Evolutionary conservation across 192 early-diverging fungal species (phyloP), one percentile per base, ranked within the genome.

Genomic region (Dissophora globulifera): DNA sequence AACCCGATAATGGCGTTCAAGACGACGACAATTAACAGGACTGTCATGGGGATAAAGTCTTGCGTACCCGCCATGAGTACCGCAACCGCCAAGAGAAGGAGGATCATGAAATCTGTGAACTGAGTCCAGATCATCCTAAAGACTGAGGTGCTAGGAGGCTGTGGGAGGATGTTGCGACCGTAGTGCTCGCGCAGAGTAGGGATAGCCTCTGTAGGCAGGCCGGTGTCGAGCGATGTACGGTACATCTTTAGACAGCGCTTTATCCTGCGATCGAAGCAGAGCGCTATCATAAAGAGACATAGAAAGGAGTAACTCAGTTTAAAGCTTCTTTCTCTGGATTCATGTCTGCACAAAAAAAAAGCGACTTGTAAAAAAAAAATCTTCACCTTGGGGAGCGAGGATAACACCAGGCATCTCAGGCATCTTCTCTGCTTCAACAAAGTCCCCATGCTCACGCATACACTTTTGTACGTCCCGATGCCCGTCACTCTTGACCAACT

Each of bases 241-340:
- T 90, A 98, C 96, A 98, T 98, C 33, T 90, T 87, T 16, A 89
- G 74, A 22, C 96, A 84, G 51, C 87, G 89, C 50, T 93, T 92
- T n/a, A 92, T 85, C 22, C 91, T 88, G 58, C 96, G 93, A 84
- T 98, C 97, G 84, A 95, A 98, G 84, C 97, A 97, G 13, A 98
- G 84, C 5, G 91, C 87, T 72, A 58, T 12, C 3, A 49, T 12
- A 3, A 40, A 38, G 25, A n/a, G 16, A 4, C 7, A 13, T 40
- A 67, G 4, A 41, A 19, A 6, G 35, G 12, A 12, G 13, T 16
- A 31, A 26, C 8, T 15, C 43, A 0, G 54, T 15, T 17, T n/a
- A n/a, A n/a, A n/a, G n/a, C n/a, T n/a, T n/a, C n/a, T n/a, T n/a
- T n/a, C n/a, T n/a, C n/a, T n/a, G n/a, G n/a, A n/a, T n/a, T n/a